Conservation (phyloP, 768 basidiomycete genomes). For the Tulasnella sp. region DNA sequence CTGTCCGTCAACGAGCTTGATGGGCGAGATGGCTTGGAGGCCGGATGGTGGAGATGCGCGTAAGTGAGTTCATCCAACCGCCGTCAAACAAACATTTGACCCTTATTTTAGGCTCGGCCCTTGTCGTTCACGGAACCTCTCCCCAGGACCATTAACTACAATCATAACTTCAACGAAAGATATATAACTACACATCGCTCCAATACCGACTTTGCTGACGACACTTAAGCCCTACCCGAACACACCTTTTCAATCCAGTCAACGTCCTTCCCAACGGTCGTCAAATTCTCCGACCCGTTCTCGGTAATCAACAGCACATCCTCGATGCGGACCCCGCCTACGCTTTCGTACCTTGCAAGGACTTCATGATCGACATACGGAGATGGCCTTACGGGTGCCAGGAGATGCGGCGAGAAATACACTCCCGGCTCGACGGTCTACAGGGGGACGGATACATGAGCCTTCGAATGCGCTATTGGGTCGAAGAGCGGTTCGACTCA, state of each 20-base stretch:
- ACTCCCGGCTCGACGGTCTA: slow-evolving; percentile 87
- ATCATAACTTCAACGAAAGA: background rate
- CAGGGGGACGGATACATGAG: background rate
- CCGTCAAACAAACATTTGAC: background rate
- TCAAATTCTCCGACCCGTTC: slow-evolving; percentile 71
- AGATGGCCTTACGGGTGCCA: slow-evolving; percentile 52
- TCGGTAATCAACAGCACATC: slow-evolving; percentile 75
- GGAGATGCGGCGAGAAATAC: slow-evolving; percentile 72
- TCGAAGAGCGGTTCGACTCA: slow-evolving; percentile 30
- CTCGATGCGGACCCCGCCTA: slow-evolving; percentile 91
- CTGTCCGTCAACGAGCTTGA: no score
- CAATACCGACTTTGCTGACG: background rate
- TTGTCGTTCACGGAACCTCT: no score
- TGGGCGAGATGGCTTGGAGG: no score
- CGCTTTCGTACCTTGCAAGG: slow-evolving; percentile 57
- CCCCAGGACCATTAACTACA: background rate
- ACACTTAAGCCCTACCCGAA: slow-evolving; percentile 37
- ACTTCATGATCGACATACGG: slow-evolving; percentile 58
- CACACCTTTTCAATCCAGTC: slow-evolving; percentile 76
- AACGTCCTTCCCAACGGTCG: slow-evolving; percentile 70
- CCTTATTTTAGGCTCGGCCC: no score
- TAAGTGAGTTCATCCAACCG: background rate
- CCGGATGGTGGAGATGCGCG: background rate
- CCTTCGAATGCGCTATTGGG: background rate
- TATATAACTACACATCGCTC: background rate